These are phyloP conservation scores for Astrephomene gubernaculifera DNA, from an alignment of 139 green algal genomes.

Conservation along the genomic window DNA sequence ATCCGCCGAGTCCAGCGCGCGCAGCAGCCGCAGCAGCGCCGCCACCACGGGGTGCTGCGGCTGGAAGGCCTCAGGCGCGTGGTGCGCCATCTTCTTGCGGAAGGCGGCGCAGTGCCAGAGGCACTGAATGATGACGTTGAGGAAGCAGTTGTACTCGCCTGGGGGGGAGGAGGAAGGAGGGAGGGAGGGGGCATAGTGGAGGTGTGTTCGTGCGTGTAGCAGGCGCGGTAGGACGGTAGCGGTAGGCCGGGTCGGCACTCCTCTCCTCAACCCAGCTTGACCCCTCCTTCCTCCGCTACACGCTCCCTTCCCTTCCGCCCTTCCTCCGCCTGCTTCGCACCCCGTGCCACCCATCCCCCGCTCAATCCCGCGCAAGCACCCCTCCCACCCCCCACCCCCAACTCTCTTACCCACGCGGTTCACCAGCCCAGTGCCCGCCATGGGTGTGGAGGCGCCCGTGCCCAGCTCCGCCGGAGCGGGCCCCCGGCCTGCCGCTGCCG, in stretches of 20 bases:
- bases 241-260: no score
- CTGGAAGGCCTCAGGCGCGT: background rate
- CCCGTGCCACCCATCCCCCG: no score
- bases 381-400: no score
- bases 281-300: no score
- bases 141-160: conserved; percentile 94
- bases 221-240: no score
- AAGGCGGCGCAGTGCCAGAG: conserved; percentile 68
- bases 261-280: no score
- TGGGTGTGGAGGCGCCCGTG: background rate
- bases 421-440: conserved; percentile 55
- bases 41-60: conserved; percentile 59
- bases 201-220: no score
- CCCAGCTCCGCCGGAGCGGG: background rate
- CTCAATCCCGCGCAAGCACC: no score
- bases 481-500: background rate
- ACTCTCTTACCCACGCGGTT: conserved; percentile 61
- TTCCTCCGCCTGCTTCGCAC: no score
- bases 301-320: no score
- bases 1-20: conserved; percentile 54
- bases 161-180: background rate
- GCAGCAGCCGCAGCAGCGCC: conserved; percentile 69
- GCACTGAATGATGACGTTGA: conserved; percentile 92
- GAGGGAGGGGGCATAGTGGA: background rate
- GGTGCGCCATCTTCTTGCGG: background rate